A percentile compares a stretch with the other conserved stretches of the same genome.
These are phyloP conservation scores for Syzygium syzygioides DNA, from an alignment of 441 rosid species.

Conservation along the genomic window DNA sequence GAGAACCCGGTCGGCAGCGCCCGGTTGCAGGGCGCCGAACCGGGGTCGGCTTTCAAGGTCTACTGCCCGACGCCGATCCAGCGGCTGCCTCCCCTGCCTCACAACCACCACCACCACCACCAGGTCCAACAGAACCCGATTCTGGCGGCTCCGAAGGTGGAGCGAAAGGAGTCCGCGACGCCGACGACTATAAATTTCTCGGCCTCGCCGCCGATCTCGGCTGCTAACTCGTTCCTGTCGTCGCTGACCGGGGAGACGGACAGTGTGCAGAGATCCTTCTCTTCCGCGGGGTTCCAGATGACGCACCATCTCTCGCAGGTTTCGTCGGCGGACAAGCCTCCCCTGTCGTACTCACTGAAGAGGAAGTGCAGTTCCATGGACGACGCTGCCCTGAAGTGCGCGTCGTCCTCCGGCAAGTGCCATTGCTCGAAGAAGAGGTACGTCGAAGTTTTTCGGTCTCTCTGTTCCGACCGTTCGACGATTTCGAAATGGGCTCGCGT, in stretches of 20 bases:
- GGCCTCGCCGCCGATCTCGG: conserved; percentile 47
- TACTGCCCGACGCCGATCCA: conserved; percentile 61
- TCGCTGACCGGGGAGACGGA: conserved; percentile 56
- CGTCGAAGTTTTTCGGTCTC: neutral
- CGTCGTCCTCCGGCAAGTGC: conserved; percentile 43
- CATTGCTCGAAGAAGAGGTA: conserved; percentile 75
- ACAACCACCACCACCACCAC: conserved; percentile 22
- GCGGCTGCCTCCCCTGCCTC: conserved; percentile 69
- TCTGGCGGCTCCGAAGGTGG: conserved; percentile 19
- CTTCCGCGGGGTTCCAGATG: conserved; percentile 45
- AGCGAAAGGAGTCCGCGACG: conserved; percentile 27
- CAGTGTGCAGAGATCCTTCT: conserved; percentile 36
- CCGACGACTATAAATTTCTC: conserved; percentile 46
- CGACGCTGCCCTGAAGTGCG: conserved; percentile 32
- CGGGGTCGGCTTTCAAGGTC: conserved; percentile 57
- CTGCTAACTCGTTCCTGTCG: conserved; percentile 50
- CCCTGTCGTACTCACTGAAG: conserved; percentile 34
- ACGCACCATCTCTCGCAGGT: conserved; percentile 30
- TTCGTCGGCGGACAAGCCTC: conserved; percentile 51
- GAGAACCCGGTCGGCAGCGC: neutral
- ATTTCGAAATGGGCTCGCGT: neutral
- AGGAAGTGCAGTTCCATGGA: conserved; percentile 50
- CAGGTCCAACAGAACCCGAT: conserved; percentile 1
- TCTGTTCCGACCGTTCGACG: neutral
- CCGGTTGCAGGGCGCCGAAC: conserved; percentile 18